Percentiles rank a stretch among this genome's conserved stretches.
Evolutionary conservation across 2,329 filamentous ascomycete genomes (phyloP).

Genomic region (Claviceps africana): DNA sequence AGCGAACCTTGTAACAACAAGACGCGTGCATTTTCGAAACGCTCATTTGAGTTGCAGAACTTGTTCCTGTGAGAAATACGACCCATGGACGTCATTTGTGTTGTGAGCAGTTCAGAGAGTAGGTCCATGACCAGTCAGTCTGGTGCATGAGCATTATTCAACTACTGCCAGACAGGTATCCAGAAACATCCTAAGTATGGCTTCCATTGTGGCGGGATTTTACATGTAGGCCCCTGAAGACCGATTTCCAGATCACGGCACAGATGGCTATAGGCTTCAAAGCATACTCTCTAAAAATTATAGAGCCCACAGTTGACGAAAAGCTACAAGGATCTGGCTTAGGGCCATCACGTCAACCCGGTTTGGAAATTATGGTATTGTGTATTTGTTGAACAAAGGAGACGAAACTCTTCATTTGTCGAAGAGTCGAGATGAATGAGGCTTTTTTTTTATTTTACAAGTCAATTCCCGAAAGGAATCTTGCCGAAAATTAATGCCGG

Average conservation of each 20-base stretch:
- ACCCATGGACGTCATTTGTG: background rate
- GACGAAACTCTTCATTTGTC: constrained; percentile 18
- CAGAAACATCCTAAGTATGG: too few relatives aligned
- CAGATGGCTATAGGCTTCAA: background rate
- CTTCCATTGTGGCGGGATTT: too few relatives aligned
- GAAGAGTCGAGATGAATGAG: constrained; percentile 25
- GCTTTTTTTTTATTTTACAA: constrained; percentile 32
- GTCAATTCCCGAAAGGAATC: constrained; percentile 20
- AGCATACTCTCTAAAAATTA: background rate
- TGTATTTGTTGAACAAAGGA: constrained; percentile 11
- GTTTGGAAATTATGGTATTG: constrained; percentile 12
- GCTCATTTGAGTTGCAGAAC: background rate
- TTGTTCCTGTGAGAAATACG: background rate
- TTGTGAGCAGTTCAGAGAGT: background rate
- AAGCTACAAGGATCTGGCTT: background rate
- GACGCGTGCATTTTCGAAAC: constrained; percentile 3
- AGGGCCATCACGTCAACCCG: constrained; percentile 2
- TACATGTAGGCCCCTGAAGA: too few relatives aligned
- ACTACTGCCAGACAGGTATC: background rate
- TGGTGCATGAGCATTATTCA: background rate
- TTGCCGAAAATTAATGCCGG: constrained; percentile 19
- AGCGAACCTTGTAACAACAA: constrained; percentile 2
- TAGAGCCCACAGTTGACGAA: background rate
- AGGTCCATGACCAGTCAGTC: background rate
- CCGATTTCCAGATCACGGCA: too few relatives aligned